These are phyloP conservation scores for Plasmodium billcollinsi DNA, from an alignment of 169 alveolate genomes.

Conservation along the genomic window DNA sequence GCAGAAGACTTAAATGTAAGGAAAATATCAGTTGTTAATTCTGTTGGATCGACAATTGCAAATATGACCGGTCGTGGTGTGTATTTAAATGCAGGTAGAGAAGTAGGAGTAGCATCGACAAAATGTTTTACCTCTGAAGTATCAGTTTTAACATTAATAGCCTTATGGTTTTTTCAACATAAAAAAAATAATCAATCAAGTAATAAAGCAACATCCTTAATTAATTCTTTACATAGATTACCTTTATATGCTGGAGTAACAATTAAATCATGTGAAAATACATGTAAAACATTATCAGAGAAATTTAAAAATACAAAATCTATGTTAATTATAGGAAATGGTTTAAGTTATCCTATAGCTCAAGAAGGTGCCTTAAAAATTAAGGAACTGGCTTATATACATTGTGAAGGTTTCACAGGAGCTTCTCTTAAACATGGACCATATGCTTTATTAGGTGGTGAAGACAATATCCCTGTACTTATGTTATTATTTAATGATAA, in stretches of 20 bases:
- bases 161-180: constrained; percentile 90
- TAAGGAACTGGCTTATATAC: constrained; percentile 96
- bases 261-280: constrained; percentile 60
- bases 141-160: constrained; percentile 88
- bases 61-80: constrained; percentile 94
- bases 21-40: constrained; percentile 92
- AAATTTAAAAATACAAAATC: constrained; percentile 75
- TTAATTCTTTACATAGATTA: constrained; percentile 60
- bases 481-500: constrained; percentile 93
- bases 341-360: constrained; percentile 95
- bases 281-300: constrained; percentile 34
- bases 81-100: constrained; percentile 97
- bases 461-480: constrained; percentile 90
- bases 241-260: constrained; percentile 66
- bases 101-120: constrained; percentile 98
- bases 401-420: constrained; percentile 96
- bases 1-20: constrained; percentile 88
- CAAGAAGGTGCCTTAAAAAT: constrained; percentile 97
- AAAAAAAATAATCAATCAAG: constrained; percentile 46
- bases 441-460: constrained; percentile 93
- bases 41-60: constrained; percentile 93
- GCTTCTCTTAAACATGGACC: constrained; percentile 98
- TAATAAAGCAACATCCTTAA: constrained; percentile 46
- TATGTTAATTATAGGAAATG: constrained; percentile 89
- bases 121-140: constrained; percentile 96